phyloP scores from a whole-genome alignment of 306 rosid genomes.

The Vicia villosa region DNA sequence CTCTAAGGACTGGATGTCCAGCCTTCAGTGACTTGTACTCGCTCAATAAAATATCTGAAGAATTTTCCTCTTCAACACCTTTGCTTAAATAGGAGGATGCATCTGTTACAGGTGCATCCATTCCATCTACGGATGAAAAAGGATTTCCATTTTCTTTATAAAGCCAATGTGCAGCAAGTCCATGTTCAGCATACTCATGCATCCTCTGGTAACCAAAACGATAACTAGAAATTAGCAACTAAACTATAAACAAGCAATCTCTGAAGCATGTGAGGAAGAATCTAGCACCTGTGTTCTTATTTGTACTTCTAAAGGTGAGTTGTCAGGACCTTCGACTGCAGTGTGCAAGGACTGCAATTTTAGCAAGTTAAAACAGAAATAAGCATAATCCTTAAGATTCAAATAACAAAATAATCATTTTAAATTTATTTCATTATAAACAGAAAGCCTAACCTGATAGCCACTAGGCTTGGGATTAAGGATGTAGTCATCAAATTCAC shows the following conservation, averaged over 20 bases:
- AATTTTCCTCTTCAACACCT: slow-evolving; percentile 58
- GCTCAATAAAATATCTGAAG: slow-evolving; percentile 51
- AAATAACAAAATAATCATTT: slow-evolving; percentile 35
- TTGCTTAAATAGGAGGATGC: slow-evolving; percentile 57
- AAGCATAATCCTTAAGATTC: slow-evolving; percentile 18
- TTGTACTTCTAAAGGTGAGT: slow-evolving; percentile 96
- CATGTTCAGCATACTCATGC: slow-evolving; percentile 97
- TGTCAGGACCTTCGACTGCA: slow-evolving; percentile 90
- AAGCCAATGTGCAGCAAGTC: slow-evolving; percentile 99
- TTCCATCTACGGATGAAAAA: slow-evolving; percentile 46
- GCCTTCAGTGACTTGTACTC: slow-evolving; percentile 69
- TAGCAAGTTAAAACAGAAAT: slow-evolving; percentile 28
- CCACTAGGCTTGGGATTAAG: slow-evolving; percentile 98
- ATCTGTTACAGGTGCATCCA: slow-evolving; percentile 65
- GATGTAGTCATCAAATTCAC: slow-evolving; percentile 96
- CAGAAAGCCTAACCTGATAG: slow-evolving; percentile 73
- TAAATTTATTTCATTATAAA: slow-evolving; percentile 25
- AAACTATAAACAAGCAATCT: slow-evolving; percentile 28
- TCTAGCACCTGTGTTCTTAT: slow-evolving; percentile 87
- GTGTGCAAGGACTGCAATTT: slow-evolving; percentile 90
- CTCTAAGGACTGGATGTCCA: slow-evolving; percentile 97
- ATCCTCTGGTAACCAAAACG: slow-evolving; percentile 63
- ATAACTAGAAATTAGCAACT: slow-evolving; percentile 27
- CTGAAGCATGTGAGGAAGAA: slow-evolving; percentile 19
- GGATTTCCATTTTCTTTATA: slow-evolving; percentile 85